phyloP scores from a whole-genome alignment of 208 protist genomes.

The Leishmania turanica region DNA sequence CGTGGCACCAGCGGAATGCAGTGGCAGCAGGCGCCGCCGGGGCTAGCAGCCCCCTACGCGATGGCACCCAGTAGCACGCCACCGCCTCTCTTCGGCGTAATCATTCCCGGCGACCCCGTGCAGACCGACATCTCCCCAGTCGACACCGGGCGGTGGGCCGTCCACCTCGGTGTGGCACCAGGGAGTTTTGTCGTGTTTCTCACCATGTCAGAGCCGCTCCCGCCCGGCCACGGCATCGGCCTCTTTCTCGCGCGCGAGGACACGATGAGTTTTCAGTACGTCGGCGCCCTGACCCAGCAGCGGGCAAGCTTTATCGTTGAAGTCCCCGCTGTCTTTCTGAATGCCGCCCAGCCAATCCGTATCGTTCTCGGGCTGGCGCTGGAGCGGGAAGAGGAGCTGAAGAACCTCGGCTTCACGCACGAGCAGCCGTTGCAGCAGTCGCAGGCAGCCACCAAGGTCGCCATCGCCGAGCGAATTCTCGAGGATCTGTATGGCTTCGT shows the following conservation, averaged over 20 bases:
- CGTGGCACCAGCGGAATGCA: conserved; percentile 3
- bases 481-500: conserved; percentile 81
- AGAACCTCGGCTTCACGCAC: conserved; percentile 52
- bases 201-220: conserved; percentile 47
- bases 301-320: conserved; percentile 60
- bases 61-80: background rate
- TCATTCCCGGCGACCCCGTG: conserved; percentile 69
- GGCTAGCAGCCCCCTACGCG: background rate
- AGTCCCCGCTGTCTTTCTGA: conserved; percentile 44
- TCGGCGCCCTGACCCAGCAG: conserved; percentile 63
- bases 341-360: conserved; percentile 27
- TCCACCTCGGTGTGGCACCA: conserved; percentile 49
- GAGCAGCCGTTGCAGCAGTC: conserved; percentile 50
- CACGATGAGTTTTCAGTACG: conserved; percentile 58
- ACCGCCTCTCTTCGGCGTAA: conserved; percentile 47
- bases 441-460: conserved; percentile 55
- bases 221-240: conserved; percentile 42
- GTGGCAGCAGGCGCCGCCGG: conserved; percentile 12
- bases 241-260: conserved; percentile 69
- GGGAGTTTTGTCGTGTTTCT: conserved; percentile 76
- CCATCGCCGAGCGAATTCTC: conserved; percentile 68
- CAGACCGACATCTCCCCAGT: conserved; percentile 45
- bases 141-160: conserved; percentile 51
- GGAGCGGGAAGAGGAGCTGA: conserved; percentile 53
- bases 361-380: conserved; percentile 68